phyloP scores from a whole-genome alignment of 345 rosid species.

The Trapa incisa region DNA sequence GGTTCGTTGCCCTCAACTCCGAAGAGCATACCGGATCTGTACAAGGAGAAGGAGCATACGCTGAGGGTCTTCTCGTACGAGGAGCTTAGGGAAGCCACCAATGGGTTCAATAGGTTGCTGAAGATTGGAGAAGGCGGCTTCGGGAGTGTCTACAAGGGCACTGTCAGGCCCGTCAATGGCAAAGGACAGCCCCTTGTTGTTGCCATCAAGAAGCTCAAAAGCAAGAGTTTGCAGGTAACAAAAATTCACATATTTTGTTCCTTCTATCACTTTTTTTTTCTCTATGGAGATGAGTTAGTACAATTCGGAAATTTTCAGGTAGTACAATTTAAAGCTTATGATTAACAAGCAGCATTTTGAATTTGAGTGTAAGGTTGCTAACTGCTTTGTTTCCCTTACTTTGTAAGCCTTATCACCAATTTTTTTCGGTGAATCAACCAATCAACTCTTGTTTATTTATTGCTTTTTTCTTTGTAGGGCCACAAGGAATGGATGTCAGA shows the following conservation, averaged over 20 bases:
- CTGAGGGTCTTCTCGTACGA: conserved; percentile 48
- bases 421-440: too few relatives aligned
- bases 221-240: conserved; percentile 60
- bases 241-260: not conserved
- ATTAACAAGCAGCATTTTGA: not conserved
- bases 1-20: conserved; percentile 45
- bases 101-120: conserved; percentile 46
- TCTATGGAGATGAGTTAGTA: too few relatives aligned
- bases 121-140: conserved; percentile 96
- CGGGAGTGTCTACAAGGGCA: conserved; percentile 87
- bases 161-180: conserved; percentile 24
- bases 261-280: too few relatives aligned
- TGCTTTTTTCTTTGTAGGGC: conserved; percentile 30
- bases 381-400: not conserved
- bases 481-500: conserved; percentile 88
- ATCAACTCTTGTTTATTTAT: too few relatives aligned
- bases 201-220: conserved; percentile 85
- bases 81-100: conserved; percentile 64
- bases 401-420: too few relatives aligned
- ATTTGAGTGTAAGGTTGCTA: not conserved
- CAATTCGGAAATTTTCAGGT: too few relatives aligned
- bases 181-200: conserved; percentile 31
- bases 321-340: too few relatives aligned
- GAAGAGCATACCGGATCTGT: conserved; percentile 45
- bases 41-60: conserved; percentile 44